Percentiles rank a stretch among this genome's conserved stretches.
Conservation (phyloP, 1,284 basidiomycete genomes). For the Ceratobasidium sp. region DNA sequence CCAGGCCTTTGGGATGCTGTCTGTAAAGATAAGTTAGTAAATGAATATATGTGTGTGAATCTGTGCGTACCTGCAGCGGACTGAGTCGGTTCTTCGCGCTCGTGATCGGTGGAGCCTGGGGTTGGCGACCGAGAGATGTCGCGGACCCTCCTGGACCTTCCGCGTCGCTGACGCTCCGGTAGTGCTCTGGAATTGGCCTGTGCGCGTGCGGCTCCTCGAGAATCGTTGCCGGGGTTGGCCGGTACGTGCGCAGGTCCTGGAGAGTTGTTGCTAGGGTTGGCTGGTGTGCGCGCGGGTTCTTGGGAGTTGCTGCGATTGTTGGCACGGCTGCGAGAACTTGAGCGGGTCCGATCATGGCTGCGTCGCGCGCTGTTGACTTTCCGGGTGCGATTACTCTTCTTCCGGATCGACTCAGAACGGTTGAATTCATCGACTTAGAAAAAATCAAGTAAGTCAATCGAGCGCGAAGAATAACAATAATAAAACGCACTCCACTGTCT, state of each 20-base stretch:
- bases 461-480: not conserved
- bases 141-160: not conserved
- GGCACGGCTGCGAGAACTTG: too few relatives aligned
- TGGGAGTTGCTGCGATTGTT: not conserved
- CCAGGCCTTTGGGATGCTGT: not conserved
- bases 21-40: not conserved
- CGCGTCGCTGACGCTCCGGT: constrained; percentile 4
- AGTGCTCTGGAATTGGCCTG: not conserved
- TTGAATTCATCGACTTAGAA: too few relatives aligned
- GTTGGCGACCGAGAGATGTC: constrained; percentile 4
- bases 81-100: not conserved
- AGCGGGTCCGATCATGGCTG: too few relatives aligned
- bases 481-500: not conserved
- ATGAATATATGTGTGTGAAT: not conserved
- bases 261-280: too few relatives aligned
- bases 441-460: not conserved
- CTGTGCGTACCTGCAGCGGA: not conserved
- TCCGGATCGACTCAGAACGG: too few relatives aligned
- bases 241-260: not conserved
- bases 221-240: not conserved
- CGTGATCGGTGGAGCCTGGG: constrained; percentile 7
- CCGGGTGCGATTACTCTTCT: too few relatives aligned
- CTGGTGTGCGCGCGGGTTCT: not conserved
- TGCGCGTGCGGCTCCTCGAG: not conserved
- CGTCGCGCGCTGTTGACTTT: too few relatives aligned